Evolutionary conservation across 169 alveolate species (phyloP), one percentile per base, ranked within the genome.

Genomic region (Theileria parva): DNA sequence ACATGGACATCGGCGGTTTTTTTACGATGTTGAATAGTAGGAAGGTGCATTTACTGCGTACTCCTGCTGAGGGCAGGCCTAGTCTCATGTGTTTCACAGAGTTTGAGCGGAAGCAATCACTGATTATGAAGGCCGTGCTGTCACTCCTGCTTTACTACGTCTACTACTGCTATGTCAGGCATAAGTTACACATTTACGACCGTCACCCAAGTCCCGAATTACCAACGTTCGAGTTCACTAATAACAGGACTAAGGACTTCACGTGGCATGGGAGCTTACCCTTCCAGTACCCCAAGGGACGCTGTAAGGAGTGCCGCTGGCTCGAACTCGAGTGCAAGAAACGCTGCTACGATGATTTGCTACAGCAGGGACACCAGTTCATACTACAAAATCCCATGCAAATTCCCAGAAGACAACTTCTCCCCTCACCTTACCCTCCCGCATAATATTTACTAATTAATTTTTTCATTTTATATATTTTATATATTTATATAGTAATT

Each of bases 231-330:
- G 92, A 93, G 64, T 79, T 84, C 77, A 51, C 88, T 15, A 87
- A 88, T 72, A 91, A 90, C 80, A 79, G 94, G 34, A 71, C 81
- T 59, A 89, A 89, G 81, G 96, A 93, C 76, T 92, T 93, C 72
- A 93, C 95, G 0, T 89, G 96, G 96, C 96, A 88, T 65, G 94
- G 95, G 28, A 90, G 93, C 57, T 39, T 90, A 61, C 83, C 84
- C 68, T 79, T 90, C 76, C 88, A 90, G 34, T 85, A 86, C 67
- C 96, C 96, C 37, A 92, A 91, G 77, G 94, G 87, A 15, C 85
- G 96, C 23, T 93, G 96, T 87, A 93, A 92, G 69, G 95, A 92
- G 64, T 93, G 96, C 77, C 74, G 95, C 8, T 93, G 94, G 95
- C 70, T 93, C 39, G 96, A 93, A 57, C 71, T 91, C 57, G 94